Evolutionary conservation across 768 basidiomycete genomes (phyloP), one percentile per base, ranked within the genome.

Genomic region (Russula foetens): DNA sequence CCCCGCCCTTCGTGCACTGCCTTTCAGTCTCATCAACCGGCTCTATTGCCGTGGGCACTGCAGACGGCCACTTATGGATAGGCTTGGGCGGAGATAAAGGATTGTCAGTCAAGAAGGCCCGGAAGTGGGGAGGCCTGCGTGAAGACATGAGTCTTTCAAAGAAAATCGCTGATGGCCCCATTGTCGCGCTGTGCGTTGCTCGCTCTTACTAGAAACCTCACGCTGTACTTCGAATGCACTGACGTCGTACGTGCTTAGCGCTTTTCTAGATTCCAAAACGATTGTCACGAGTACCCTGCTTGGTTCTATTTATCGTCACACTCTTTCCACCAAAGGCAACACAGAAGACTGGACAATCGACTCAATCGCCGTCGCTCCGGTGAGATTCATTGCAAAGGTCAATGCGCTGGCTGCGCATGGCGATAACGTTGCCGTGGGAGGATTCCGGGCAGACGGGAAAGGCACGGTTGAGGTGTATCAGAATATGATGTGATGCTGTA

Each of bases 1-100:
- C 88, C 1, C 89, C 89, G 1, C 88, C 90, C 1, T 93, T 92
- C 69, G 72, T 92, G 53, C 77, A 84, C 70, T 85, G 81, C 24
- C 72, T 81, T 44, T 76, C 86, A 1, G 68, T 92, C 29, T 84
- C 85, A 3, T 59, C 76, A 0, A 77, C 73, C 4, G 89, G 86
- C 0, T 68, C 84, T 33, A 68, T 91, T 19, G 88, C 84, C 15
- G 86, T 82, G 7, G 84, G 87, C 6, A 87, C 84, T 1, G 90
- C 88, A 9, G 88, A 92, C 68, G 90, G 90, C 4, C 81, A 82
- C 41, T 67, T 92, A 5, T 84, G 83, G 76, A 65, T 90, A 26
- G 87, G 88, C 14, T 78, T 79, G 11, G 83, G 88, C 3, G 88
- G 86, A 7, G 84, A 85, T 68, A 87, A 82, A 67, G 57, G 45